A percentile compares a stretch with the other conserved stretches of the same genome.
Evolutionary conservation across 2,329 filamentous ascomycete species (phyloP).

Genomic region (Cladosporium phlei): DNA sequence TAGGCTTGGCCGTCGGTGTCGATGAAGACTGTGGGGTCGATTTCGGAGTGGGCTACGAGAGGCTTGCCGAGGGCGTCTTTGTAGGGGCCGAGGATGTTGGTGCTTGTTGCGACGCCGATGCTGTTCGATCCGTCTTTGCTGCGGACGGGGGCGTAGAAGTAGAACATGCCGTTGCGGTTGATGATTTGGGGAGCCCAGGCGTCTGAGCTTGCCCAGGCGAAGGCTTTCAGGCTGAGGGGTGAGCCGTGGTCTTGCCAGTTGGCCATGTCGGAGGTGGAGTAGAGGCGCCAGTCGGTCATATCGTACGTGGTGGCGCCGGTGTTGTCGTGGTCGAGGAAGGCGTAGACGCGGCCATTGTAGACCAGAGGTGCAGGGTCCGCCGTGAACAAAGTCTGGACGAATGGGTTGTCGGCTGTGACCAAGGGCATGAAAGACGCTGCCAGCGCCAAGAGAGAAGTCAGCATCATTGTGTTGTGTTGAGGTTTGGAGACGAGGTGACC

Average conservation of each 20-base stretch:
- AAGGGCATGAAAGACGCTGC: background rate
- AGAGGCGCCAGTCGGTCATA: background rate
- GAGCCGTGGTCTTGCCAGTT: background rate
- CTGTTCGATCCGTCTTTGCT: background rate
- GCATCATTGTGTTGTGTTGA: background rate
- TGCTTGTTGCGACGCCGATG: background rate
- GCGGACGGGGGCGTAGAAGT: background rate
- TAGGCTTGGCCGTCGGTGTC: background rate
- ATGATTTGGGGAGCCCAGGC: background rate
- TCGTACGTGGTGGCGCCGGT: background rate
- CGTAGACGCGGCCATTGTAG: background rate
- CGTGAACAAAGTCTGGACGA: background rate
- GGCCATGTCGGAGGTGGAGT: background rate
- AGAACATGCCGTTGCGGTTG: background rate
- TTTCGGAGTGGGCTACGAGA: background rate
- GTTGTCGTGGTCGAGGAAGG: conserved; percentile 1
- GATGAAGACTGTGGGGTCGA: background rate
- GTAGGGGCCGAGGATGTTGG: background rate
- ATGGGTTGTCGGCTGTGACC: background rate
- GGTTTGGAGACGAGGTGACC: background rate
- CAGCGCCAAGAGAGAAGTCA: background rate
- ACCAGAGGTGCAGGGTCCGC: background rate
- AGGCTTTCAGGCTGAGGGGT: background rate
- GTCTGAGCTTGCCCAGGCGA: background rate
- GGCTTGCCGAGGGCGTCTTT: background rate